Conservation (phyloP, 108 stramenopile genomes). For the Fragilaria radians region DNA sequence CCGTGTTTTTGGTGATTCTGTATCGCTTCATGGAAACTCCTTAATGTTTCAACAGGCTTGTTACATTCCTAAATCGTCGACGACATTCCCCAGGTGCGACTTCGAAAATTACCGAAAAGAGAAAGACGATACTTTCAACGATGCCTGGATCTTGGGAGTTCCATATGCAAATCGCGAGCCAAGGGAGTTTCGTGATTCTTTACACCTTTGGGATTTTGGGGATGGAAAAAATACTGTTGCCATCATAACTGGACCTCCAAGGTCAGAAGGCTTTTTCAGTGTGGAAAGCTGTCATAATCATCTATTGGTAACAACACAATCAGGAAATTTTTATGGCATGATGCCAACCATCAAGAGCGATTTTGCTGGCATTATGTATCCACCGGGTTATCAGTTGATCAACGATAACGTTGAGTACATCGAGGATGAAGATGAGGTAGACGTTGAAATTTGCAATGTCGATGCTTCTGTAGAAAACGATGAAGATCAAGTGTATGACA, state of each 20-base stretch:
- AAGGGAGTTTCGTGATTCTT: slow-evolving; percentile 6
- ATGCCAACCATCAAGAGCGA: slow-evolving; percentile 29
- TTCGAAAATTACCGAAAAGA: neutral
- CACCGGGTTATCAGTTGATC: slow-evolving; percentile 49
- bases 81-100: neutral
- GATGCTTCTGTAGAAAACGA: slow-evolving; percentile 1
- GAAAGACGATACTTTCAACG: neutral
- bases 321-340: slow-evolving; percentile 29
- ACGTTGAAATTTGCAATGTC: slow-evolving; percentile 11
- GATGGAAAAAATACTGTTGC: neutral
- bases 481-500: slow-evolving; percentile 12
- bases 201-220: slow-evolving; percentile 16
- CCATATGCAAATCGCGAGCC: slow-evolving; percentile 15
- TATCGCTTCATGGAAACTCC: slow-evolving; percentile 47
- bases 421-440: slow-evolving; percentile 57
- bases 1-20: slow-evolving; percentile 44
- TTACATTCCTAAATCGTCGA: neutral
- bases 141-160: slow-evolving; percentile 2
- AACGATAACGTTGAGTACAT: slow-evolving; percentile 56
- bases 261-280: neutral
- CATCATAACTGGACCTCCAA: slow-evolving; percentile 1
- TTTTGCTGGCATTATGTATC: slow-evolving; percentile 57
- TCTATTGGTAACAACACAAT: slow-evolving; percentile 11
- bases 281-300: neutral
- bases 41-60: slow-evolving; percentile 44